phyloP scores from a whole-genome alignment of 2,329 filamentous ascomycete genomes.

The Ophiocordyceps unilateralis region DNA sequence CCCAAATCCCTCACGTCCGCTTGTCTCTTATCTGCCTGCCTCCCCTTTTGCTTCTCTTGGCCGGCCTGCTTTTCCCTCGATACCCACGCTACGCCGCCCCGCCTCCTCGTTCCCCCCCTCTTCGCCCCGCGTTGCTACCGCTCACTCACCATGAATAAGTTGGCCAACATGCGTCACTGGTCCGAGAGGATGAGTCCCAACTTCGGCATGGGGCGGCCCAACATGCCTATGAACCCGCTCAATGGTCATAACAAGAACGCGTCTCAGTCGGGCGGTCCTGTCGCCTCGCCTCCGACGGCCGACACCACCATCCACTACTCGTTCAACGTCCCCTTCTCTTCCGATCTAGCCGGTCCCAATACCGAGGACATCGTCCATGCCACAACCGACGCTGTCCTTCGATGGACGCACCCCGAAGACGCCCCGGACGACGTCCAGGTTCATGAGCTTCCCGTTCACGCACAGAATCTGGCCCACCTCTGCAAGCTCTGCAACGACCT shows the following conservation, averaged over 20 bases:
- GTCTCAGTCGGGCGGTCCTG: conserved; percentile 32
- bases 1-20: conserved; percentile 1
- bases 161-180: conserved; percentile 58
- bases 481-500: conserved; percentile 68
- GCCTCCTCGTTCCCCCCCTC: background rate
- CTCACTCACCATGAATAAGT: conserved; percentile 46
- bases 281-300: conserved; percentile 51
- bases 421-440: conserved; percentile 70
- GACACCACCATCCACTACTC: conserved; percentile 77
- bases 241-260: conserved; percentile 41
- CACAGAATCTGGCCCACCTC: conserved; percentile 67
- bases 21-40: conserved; percentile 1
- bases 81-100: conserved; percentile 5
- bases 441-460: conserved; percentile 82
- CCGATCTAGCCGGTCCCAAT: conserved; percentile 79
- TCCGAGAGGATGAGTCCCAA: conserved; percentile 52
- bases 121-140: too few species aligned
- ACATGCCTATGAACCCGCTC: conserved; percentile 36
- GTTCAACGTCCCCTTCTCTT: conserved; percentile 94
- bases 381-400: conserved; percentile 68
- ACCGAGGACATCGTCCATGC: conserved; percentile 90
- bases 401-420: conserved; percentile 86
- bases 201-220: conserved; percentile 46
- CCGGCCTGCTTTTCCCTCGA: conserved; percentile 4
- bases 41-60: conserved; percentile 6